These are phyloP conservation scores for Exophiala dermatitidis DNA, from an alignment of 2,329 filamentous ascomycete species.

Conservation along the genomic window DNA sequence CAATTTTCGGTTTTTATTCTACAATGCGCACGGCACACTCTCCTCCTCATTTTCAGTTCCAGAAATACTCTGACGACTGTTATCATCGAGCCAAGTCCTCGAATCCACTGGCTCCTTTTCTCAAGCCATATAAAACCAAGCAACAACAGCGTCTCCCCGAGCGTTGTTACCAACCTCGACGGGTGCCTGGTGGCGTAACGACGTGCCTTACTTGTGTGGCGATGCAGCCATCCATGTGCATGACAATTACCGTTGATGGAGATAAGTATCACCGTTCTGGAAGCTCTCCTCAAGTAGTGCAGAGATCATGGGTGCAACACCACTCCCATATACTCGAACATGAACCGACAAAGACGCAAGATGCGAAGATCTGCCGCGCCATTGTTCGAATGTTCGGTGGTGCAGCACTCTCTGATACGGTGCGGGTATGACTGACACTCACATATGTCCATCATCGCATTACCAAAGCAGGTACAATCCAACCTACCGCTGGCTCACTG, in stretches of 20 bases:
- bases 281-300: constrained; percentile 3
- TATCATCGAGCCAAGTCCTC: too few species aligned
- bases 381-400: not conserved
- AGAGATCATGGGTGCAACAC: constrained; percentile 14
- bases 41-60: too few species aligned
- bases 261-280: constrained; percentile 8
- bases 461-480: not conserved
- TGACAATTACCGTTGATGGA: constrained; percentile 13
- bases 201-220: constrained; percentile 3
- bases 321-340: not conserved
- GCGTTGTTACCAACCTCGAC: too few species aligned
- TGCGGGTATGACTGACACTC: not conserved
- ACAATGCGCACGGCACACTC: too few species aligned
- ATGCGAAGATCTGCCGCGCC: not conserved
- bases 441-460: not conserved
- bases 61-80: too few species aligned
- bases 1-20: too few species aligned
- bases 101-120: too few species aligned
- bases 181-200: not conserved
- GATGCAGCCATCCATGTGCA: constrained; percentile 6
- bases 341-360: not conserved
- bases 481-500: not conserved
- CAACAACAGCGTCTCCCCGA: too few species aligned
- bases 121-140: too few species aligned
- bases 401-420: not conserved